Evolutionary conservation across 352 stramenopile genomes (phyloP), one percentile per base, ranked within the genome.

Genomic region (Phytophthora idaei): DNA sequence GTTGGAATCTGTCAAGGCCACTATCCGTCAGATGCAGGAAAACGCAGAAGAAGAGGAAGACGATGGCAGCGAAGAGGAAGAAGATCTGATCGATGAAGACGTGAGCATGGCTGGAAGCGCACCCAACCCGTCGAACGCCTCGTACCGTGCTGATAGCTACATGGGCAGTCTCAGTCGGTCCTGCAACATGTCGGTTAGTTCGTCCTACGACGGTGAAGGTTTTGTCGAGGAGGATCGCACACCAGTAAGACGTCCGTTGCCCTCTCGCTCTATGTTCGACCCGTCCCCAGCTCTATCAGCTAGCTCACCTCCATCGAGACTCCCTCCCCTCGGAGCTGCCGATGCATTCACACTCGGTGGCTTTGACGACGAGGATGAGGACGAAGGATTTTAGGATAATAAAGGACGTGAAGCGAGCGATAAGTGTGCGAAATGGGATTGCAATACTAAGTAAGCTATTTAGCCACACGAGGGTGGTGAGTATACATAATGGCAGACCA

Each of bases 241-340:
- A n/a, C 64, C 74, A 36, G 64, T 62, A 14, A 71, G 61, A 62
- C 73, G 64, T 21, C 44, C 56, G 17, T 42, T 77, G 39, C 77
- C 74, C 15, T 81, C 79, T 4, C 68, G 79, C 14, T 74, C 64
- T n/a, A 83, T 71, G 61, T 92, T 92, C 28, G 77, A 81, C 12
- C 82, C 84, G 14, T 92, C 84, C 5, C 84, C 84, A 21, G 81
- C 82, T 51, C 65, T 92, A 9, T 92, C 84, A 3, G 78, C 75
- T 14, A 90, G 84, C 45, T 92, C 84, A 32, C 84, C 84, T 12
- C 81, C 84, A 36, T 92, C 84, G 8, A 76, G 79, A 55, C 53
- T 92, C 52, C 84, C 84, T 10, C 84, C 80, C 1, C 59, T 92
- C n/a, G 71, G 71, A 11, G 67, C 73, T 14, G 72, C 76, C 3